Base-by-base conservation (phyloP, 164 flowering plant genomes). In the Magnolia officinalis region DNA sequence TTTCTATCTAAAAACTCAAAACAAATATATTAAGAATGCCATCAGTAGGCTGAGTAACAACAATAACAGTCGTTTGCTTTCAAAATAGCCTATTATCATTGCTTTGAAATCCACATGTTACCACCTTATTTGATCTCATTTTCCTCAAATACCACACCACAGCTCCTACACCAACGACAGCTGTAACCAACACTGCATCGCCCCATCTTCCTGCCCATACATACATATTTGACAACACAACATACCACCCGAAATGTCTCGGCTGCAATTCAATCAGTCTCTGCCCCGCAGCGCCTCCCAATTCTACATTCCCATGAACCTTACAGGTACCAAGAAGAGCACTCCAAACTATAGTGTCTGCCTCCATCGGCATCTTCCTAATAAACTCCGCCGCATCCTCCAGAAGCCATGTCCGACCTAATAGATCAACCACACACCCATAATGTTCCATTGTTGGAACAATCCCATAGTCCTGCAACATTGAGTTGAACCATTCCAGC, bases 11-110 rank as follows among this genome's bases (percentile, higher is more conserved):
- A 37, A 37, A 37, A 37, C 45, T 37, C 45, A 3, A 3, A 37
- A 37, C 45, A 4, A 37, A 37, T 37, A 37, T 3, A 37, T 37
- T 6, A 37, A 37, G 45, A 37, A 37, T 37, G 45, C 45, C 45
- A 37, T 37, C 45, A 37, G 6, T 37, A 37, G 45, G 45, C 45
- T 5, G 6, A 37, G 2, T 23, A 9, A 50, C 24, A 14, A 16
- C 64, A 65, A 8, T 65, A 11, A 21, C 24, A 9, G 51, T 64
- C 29, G 45, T 18, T 11, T 14, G 67, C 75, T 70, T 51, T 92
- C 80, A 96, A 74, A 92, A 96, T 31, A 96, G 85, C 80, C 98
- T 88, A 73, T 96, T 94, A 81, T 91, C 96, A 85, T 88, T 96
- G 89, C 82, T 94, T 72, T 92, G 95, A 81, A 96, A 94, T 7